Evolutionary conservation across 2,329 filamentous ascomycete species (phyloP).

Genomic region (Talaromyces sp.): DNA sequence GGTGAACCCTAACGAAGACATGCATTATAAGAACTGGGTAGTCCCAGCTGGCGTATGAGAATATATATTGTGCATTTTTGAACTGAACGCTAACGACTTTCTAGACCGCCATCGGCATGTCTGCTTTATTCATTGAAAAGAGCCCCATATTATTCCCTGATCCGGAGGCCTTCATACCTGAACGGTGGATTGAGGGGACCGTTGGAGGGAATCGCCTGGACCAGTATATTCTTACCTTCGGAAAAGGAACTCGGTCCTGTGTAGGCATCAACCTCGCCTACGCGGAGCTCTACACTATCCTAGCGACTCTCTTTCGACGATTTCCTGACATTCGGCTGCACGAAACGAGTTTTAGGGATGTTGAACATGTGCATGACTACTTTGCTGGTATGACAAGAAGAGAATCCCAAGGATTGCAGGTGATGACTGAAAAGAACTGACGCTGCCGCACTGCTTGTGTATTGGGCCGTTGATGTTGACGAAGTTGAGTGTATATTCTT

Average conservation of each 20-base stretch:
- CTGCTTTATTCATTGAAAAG: conserved; percentile 12
- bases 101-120: conserved; percentile 11
- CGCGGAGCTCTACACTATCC: conserved; percentile 19
- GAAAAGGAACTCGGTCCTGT: conserved; percentile 20
- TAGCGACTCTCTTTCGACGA: conserved; percentile 14
- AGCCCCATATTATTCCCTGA: conserved; percentile 17
- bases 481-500: neutral
- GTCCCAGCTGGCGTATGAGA: conserved; percentile 16
- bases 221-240: conserved; percentile 14
- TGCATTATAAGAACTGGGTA: conserved; percentile 22
- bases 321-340: conserved; percentile 14
- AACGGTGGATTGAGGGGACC: conserved; percentile 22
- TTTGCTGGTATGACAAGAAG: conserved; percentile 10
- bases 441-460: neutral
- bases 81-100: neutral
- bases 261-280: conserved; percentile 25
- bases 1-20: conserved; percentile 7
- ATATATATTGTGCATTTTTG: neutral
- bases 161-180: conserved; percentile 21
- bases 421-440: neutral
- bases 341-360: conserved; percentile 14
- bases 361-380: conserved; percentile 17
- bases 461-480: neutral
- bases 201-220: conserved; percentile 11
- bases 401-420: conserved; percentile 5